These are phyloP conservation scores for Solanum appendiculatum DNA, from an alignment of 257 asterid genomes.

Conservation along the genomic window DNA sequence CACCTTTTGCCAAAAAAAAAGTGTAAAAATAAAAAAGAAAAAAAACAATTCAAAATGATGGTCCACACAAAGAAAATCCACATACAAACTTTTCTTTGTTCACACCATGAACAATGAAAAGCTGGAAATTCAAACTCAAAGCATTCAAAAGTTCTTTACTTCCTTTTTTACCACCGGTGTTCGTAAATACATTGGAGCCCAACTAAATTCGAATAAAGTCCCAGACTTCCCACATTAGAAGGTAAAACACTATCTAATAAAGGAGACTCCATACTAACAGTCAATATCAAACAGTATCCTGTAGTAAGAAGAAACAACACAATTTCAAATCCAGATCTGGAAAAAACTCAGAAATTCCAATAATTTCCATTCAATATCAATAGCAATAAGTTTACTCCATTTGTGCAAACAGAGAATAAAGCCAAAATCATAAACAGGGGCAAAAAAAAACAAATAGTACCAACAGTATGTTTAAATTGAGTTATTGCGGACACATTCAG, in stretches of 20 bases:
- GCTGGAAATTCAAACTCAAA: neutral
- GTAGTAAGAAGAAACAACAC: neutral
- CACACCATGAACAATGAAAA: neutral
- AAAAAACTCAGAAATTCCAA: neutral
- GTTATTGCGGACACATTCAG: slow-evolving; percentile 8
- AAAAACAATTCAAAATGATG: neutral
- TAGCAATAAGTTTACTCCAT: neutral
- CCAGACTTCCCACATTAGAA: too few species aligned
- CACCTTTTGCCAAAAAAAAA: neutral
- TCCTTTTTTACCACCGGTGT: too few species aligned
- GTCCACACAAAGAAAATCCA: neutral
- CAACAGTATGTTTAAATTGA: neutral
- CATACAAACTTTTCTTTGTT: neutral
- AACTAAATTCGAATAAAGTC: too few species aligned
- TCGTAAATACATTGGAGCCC: too few species aligned
- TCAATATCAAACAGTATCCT: neutral
- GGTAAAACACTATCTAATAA: too few species aligned
- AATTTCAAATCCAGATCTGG: neutral
- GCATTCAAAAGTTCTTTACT: neutral
- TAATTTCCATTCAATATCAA: neutral
- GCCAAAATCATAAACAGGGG: neutral
- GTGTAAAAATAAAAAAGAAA: neutral
- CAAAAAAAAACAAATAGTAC: neutral
- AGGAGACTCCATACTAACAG: too few species aligned
- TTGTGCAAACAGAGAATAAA: neutral